A percentile compares a stretch with the other conserved stretches of the same genome.
Evolutionary conservation across 1,284 basidiomycete species (phyloP).

Genomic region (Mycosarcoma mackinlayi): DNA sequence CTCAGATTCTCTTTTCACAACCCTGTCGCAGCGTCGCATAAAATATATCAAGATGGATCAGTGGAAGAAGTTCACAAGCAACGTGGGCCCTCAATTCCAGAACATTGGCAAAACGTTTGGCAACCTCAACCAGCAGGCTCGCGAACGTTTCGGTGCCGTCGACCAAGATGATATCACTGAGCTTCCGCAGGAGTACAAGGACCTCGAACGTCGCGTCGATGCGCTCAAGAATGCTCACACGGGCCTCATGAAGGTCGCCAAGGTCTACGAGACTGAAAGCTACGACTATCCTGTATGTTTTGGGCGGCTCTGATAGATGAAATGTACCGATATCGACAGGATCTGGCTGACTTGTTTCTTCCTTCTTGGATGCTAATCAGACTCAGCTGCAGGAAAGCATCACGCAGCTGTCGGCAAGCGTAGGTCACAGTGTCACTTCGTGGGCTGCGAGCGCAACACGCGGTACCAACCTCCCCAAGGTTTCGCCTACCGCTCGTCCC

Average conservation of each 20-base stretch:
- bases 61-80: conserved; percentile 72
- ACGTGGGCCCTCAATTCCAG: conserved; percentile 64
- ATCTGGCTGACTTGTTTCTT: not conserved
- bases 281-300: conserved; percentile 73
- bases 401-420: conserved; percentile 71
- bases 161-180: conserved; percentile 94
- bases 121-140: conserved; percentile 74
- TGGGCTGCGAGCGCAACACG: conserved; percentile 90
- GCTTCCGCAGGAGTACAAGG: conserved; percentile 83
- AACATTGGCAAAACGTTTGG: conserved; percentile 84
- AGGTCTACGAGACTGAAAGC: conserved; percentile 62
- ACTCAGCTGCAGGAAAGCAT: conserved; percentile 72
- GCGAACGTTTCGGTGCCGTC: conserved; percentile 88
- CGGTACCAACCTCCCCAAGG: conserved; percentile 73
- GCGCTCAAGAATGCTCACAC: conserved; percentile 82
- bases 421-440: conserved; percentile 82
- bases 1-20: not conserved
- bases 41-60: conserved; percentile 75
- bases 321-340: not conserved
- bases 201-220: conserved; percentile 93
- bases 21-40: not conserved
- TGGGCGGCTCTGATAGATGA: too few species aligned
- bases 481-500: conserved; percentile 73
- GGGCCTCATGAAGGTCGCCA: conserved; percentile 77
- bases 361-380: conserved; percentile 6